phyloP scores from a whole-genome alignment of 768 basidiomycete species.

The Psilocybe tampanensis region DNA sequence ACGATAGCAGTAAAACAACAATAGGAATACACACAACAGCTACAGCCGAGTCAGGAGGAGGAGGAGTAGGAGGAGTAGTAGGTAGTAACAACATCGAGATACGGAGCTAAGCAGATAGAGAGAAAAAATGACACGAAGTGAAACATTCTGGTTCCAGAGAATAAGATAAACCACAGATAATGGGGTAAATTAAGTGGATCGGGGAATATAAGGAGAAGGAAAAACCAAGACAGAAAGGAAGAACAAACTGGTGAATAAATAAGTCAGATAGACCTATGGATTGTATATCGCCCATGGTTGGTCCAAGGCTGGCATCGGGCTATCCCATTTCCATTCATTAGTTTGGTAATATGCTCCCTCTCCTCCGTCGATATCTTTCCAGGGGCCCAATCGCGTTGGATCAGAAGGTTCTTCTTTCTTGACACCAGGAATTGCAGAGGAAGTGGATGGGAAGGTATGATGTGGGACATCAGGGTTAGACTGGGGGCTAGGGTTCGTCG shows the following conservation, averaged over 20 bases:
- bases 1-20: conserved; percentile 67
- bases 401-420: conserved; percentile 60
- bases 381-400: conserved; percentile 57
- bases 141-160: conserved; percentile 20
- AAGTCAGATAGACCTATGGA: conserved; percentile 44
- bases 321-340: conserved; percentile 74
- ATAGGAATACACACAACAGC: conserved; percentile 32
- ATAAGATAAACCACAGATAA: conserved; percentile 35
- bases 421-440: conserved; percentile 39
- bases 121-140: conserved; percentile 23
- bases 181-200: conserved; percentile 29
- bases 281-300: conserved; percentile 76
- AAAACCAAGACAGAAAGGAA: conserved; percentile 24
- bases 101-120: conserved; percentile 38
- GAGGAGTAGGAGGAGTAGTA: conserved; percentile 13
- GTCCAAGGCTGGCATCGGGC: conserved; percentile 63
- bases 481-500: conserved; percentile 78
- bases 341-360: conserved; percentile 69
- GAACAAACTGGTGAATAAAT: conserved; percentile 34
- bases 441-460: conserved; percentile 39
- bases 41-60: conserved; percentile 19
- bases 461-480: conserved; percentile 60
- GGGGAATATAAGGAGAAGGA: conserved; percentile 21
- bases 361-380: conserved; percentile 76
- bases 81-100: conserved; percentile 37